Conservation (phyloP, 257 asterid genomes). For the Salvia splendens region DNA sequence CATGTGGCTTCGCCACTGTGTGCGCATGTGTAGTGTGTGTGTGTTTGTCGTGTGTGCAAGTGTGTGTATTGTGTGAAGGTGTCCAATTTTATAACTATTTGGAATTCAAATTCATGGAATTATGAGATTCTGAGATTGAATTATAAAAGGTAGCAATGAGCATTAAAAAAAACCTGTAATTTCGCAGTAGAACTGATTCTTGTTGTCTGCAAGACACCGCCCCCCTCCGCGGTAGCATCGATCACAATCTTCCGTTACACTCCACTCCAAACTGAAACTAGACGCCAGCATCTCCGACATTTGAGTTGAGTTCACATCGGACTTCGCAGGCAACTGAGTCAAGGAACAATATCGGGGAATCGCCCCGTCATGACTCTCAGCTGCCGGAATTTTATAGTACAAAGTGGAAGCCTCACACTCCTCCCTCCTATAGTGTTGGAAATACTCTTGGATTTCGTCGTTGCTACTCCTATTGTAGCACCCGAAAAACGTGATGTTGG, state of each 20-base stretch:
- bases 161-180: background rate
- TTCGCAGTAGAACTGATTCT: slow-evolving; percentile 9
- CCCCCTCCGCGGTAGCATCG: slow-evolving; percentile 28
- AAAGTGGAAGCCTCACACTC: background rate
- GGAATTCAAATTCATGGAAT: no score
- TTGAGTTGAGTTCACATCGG: background rate
- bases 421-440: background rate
- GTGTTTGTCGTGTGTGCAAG: no score
- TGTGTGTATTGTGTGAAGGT: no score
- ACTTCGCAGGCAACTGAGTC: slow-evolving; percentile 35
- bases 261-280: slow-evolving; percentile 31
- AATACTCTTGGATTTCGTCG: background rate
- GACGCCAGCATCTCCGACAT: slow-evolving; percentile 14
- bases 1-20: no score
- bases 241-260: slow-evolving; percentile 9
- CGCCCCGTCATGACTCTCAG: background rate
- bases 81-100: no score
- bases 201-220: slow-evolving; percentile 8
- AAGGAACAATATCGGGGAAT: slow-evolving; percentile 14
- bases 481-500: slow-evolving; percentile 34
- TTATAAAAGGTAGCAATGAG: no score
- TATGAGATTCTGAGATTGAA: no score
- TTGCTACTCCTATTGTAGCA: background rate
- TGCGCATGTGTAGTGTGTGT: no score
- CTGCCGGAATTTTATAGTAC: background rate